Percentiles rank a stretch among this genome's conserved stretches.
These are phyloP conservation scores for Boletellus sp. DNA, from an alignment of 1,284 basidiomycete genomes.

Conservation along the genomic window DNA sequence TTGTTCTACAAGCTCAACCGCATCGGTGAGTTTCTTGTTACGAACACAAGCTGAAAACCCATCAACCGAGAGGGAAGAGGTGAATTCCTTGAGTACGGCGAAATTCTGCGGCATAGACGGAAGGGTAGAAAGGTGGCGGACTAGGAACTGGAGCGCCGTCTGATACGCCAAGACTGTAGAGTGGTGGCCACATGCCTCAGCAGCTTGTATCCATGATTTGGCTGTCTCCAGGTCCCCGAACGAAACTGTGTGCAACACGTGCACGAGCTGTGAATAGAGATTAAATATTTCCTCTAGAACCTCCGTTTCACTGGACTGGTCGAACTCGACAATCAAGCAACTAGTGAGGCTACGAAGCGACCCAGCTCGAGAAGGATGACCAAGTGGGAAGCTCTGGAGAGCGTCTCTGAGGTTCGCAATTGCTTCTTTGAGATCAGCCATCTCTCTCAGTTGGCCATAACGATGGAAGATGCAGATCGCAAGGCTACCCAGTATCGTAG, in stretches of 20 bases:
- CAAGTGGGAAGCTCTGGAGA: background rate
- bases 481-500: background rate
- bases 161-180: slow-evolving; percentile 4
- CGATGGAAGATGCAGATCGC: background rate
- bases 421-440: slow-evolving; percentile 1
- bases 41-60: slow-evolving; percentile 1
- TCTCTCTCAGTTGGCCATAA: background rate
- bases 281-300: background rate
- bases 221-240: background rate
- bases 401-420: background rate
- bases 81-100: background rate
- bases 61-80: slow-evolving; percentile 3
- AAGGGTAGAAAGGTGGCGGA: background rate
- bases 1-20: background rate
- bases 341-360: background rate
- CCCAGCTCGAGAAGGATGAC: background rate
- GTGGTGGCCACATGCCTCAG: slow-evolving; percentile 1
- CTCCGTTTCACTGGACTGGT: background rate
- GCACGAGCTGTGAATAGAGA: background rate
- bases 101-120: slow-evolving; percentile 3
- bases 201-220: background rate
- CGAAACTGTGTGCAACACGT: background rate
- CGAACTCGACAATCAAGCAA: background rate
- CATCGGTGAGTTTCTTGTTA: background rate
- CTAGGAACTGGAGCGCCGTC: slow-evolving; percentile 2